phyloP scores from a whole-genome alignment of 2,329 filamentous ascomycete genomes.

The Ophiosphaerella narmari region DNA sequence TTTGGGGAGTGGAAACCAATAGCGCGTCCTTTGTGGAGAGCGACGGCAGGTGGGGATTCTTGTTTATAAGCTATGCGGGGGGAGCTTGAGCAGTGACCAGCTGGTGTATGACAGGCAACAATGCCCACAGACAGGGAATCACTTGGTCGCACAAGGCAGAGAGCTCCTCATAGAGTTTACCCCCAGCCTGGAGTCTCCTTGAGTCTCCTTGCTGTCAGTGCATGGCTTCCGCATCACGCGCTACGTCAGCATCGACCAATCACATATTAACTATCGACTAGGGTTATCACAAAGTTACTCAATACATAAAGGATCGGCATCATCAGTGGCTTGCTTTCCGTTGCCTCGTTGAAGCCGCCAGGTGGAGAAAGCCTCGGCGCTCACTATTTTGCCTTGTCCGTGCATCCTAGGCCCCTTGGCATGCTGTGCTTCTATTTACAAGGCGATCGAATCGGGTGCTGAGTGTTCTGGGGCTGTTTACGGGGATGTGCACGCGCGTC shows the following conservation, averaged over 20 bases:
- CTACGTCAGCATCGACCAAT: constrained; percentile 5
- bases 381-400: background rate
- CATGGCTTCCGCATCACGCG: constrained; percentile 6
- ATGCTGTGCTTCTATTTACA: background rate
- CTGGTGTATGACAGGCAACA: constrained; percentile 3
- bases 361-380: constrained; percentile 2
- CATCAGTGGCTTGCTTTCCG: constrained; percentile 5
- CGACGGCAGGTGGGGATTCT: background rate
- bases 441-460: no score
- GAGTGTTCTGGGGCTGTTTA: background rate
- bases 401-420: background rate
- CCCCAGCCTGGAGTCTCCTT: constrained; percentile 2
- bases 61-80: constrained; percentile 12
- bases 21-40: background rate
- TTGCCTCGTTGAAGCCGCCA: background rate
- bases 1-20: constrained; percentile 5
- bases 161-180: background rate
- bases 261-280: background rate
- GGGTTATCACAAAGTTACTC: background rate
- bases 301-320: constrained; percentile 1
- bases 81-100: constrained; percentile 8
- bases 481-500: background rate
- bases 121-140: constrained; percentile 3
- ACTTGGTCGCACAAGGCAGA: constrained; percentile 7
- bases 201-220: constrained; percentile 1